phyloP scores from a whole-genome alignment of 768 basidiomycete species.

The Calocera cornea region DNA sequence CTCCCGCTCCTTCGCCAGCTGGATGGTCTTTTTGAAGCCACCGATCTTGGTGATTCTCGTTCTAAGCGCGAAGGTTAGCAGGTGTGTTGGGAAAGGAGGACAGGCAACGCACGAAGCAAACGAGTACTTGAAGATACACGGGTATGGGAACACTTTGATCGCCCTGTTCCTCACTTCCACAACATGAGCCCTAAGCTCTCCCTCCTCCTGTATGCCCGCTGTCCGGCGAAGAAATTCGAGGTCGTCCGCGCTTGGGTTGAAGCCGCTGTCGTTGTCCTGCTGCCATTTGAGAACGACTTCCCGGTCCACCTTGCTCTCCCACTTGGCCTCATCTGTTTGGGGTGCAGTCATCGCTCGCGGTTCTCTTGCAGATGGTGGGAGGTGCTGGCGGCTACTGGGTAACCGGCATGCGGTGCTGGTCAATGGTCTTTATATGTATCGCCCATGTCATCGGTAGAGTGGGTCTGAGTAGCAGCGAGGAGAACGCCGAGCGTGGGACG shows the following conservation, averaged over 20 bases:
- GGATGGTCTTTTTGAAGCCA: constrained; percentile 12
- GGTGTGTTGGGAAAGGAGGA: not conserved
- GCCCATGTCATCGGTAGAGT: too few relatives aligned
- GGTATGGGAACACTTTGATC: not conserved
- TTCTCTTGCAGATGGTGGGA: too few relatives aligned
- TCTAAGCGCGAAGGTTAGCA: not conserved
- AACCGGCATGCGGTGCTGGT: too few relatives aligned
- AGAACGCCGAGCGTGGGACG: too few relatives aligned
- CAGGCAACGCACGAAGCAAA: not conserved
- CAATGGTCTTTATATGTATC: too few relatives aligned
- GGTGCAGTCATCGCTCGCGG: too few relatives aligned
- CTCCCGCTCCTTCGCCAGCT: constrained; percentile 26
- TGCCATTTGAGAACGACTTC: too few relatives aligned
- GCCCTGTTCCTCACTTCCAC: not conserved
- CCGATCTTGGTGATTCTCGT: not conserved
- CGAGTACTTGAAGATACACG: not conserved
- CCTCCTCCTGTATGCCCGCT: not conserved
- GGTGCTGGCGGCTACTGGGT: too few relatives aligned
- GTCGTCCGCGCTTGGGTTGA: not conserved
- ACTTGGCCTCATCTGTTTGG: too few relatives aligned
- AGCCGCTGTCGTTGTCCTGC: not conserved
- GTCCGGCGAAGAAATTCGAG: not conserved
- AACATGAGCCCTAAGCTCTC: not conserved
- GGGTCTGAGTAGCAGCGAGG: too few relatives aligned
- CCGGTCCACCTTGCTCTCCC: too few relatives aligned